Evolutionary conservation across 129 eudicot species (phyloP), one percentile per base, ranked within the genome.

Genomic region (Lactuca saligna): DNA sequence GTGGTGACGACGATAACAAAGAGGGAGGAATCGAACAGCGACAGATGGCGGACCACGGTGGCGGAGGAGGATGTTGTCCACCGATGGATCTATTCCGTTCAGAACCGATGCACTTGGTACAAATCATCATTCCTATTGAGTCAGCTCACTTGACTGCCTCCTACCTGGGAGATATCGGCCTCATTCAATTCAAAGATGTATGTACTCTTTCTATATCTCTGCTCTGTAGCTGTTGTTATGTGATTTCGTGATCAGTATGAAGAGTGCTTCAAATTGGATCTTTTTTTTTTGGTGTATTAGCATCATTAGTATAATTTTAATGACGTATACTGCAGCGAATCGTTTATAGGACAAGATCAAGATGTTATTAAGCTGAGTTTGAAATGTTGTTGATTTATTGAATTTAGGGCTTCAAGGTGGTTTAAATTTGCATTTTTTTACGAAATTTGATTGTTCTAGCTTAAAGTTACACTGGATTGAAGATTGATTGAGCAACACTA

Each of bases 31-130:
- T 77, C 79, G 41, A 54, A 32, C 54, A 54, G 61, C 50, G 59
- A 33, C 17, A 62, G 76, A 78, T 39, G 63, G 87, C 85, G 85
- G 88, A 73, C 11, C 92, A 74, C 67, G 75, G 61, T 38, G 87
- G 87, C 13, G 80, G 89, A 57, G 54, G 57, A 32, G 97, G 97
- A 17, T 91, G 95, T 70, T 87, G 89, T 64, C 92, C 91, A 57
- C 82, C 95, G 54, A 91, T 91, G 95, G 95, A 91, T 85, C 88
- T 91, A 74, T 76, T 91, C 82, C 83, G 95, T 54, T 91, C 97
- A 44, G 95, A 91, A 87, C 78, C 87, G 78, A 91, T 91, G 95
- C 97, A 91, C 57, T 87, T 91, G 48, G 86, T 83, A n/a, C 97
- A 87, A 35, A 79, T 91, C 82, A 91, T 91, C 74, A 73, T 91